phyloP scores from a whole-genome alignment of 768 basidiomycete genomes.

The Rhodosporidiobolus odoratus region DNA sequence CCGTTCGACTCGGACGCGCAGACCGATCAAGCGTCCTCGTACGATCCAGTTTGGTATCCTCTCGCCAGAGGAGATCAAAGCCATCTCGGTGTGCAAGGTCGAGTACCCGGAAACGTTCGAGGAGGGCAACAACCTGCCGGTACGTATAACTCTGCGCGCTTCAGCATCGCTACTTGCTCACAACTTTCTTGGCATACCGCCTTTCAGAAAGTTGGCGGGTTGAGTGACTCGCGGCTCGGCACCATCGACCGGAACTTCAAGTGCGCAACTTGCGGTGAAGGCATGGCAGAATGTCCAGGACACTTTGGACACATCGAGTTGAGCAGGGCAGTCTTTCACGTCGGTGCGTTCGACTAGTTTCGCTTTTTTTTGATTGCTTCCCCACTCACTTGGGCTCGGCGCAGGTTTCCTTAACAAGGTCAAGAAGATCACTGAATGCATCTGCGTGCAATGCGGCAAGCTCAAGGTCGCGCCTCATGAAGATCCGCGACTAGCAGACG shows the following conservation, averaged over 20 bases:
- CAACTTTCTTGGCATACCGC: background rate
- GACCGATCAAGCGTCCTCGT: slow-evolving; percentile 52
- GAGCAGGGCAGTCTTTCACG: slow-evolving; percentile 93
- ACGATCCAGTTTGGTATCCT: slow-evolving; percentile 99
- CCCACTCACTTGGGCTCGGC: background rate
- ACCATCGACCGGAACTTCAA: slow-evolving; percentile 97
- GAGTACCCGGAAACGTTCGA: slow-evolving; percentile 99
- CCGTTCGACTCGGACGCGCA: background rate
- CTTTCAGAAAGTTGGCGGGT: slow-evolving; percentile 74
- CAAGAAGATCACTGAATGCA: slow-evolving; percentile 98
- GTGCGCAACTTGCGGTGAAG: slow-evolving; percentile 98
- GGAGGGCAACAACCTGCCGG: slow-evolving; percentile 83
- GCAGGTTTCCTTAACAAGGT: slow-evolving; percentile 95
- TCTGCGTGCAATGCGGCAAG: slow-evolving; percentile 97
- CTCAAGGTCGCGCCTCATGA: slow-evolving; percentile 69
- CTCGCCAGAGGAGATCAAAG: slow-evolving; percentile 99
- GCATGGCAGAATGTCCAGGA: slow-evolving; percentile 99
- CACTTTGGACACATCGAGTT: slow-evolving; percentile 99
- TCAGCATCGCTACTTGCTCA: background rate
- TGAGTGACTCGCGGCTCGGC: slow-evolving; percentile 98
- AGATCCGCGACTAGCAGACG: slow-evolving; percentile 37
- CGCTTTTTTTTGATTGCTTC: background rate
- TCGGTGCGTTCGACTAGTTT: slow-evolving; percentile 57
- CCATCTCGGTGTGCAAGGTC: slow-evolving; percentile 94
- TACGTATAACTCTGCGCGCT: slow-evolving; percentile 46